These are phyloP conservation scores for Amoebophrya sp. DNA, from an alignment of 169 alveolate species.

Conservation along the genomic window DNA sequence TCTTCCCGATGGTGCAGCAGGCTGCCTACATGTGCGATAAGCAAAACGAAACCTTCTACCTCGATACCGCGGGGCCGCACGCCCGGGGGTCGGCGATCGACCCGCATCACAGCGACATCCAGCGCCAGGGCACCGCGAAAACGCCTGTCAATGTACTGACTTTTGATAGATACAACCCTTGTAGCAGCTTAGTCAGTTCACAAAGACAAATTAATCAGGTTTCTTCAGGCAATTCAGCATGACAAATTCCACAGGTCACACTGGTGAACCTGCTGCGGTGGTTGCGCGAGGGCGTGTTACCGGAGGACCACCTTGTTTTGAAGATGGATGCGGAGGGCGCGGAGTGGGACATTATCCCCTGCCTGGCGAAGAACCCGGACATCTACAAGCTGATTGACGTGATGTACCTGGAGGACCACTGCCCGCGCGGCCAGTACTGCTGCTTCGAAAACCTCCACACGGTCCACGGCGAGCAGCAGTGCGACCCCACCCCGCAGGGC, in stretches of 20 bases:
- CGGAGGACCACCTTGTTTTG: not conserved
- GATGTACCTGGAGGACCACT: not conserved
- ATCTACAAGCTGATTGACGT: conserved; percentile 10
- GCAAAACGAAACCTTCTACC: not conserved
- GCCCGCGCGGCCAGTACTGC: not conserved
- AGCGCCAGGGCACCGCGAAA: no score
- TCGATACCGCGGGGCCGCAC: not conserved
- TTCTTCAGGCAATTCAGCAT: no score
- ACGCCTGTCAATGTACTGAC: no score
- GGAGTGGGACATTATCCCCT: not conserved
- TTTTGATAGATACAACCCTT: no score
- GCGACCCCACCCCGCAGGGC: not conserved
- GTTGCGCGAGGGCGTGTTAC: not conserved
- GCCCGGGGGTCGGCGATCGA: not conserved
- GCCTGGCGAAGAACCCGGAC: not conserved
- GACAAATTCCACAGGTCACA: not conserved
- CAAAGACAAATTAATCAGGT: no score
- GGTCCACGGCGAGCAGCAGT: not conserved
- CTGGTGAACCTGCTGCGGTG: not conserved
- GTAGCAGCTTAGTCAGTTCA: no score
- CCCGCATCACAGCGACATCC: not conserved
- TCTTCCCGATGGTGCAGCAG: not conserved
- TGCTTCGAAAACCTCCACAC: not conserved
- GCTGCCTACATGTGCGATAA: conserved; percentile 7
- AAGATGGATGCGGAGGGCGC: conserved; percentile 3